Evolutionary conservation across 306 rosid species (phyloP).

Genomic region (Alnus rubra): DNA sequence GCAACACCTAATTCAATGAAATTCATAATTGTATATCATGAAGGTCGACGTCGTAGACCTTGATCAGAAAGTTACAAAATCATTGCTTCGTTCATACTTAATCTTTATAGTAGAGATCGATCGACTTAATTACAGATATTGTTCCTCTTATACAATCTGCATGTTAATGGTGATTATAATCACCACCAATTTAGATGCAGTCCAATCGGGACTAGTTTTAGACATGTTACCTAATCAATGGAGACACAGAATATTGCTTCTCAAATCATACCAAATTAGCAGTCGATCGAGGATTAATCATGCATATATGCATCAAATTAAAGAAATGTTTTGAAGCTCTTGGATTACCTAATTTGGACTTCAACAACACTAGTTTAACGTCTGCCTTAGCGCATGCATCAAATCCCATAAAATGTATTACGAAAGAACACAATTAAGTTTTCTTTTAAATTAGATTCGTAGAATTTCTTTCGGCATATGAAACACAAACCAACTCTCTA

Average conservation of each 20-base stretch:
- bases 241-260: neutral
- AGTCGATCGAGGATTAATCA: neutral
- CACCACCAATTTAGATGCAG: neutral
- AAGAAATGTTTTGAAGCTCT: neutral
- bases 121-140: too few relatives aligned
- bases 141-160: neutral
- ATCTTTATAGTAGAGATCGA: neutral
- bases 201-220: neutral
- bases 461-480: neutral
- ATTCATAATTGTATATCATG: constrained; percentile 11
- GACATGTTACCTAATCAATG: neutral
- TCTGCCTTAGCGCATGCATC: neutral
- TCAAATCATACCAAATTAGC: neutral
- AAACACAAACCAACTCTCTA: neutral
- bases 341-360: neutral
- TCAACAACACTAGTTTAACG: neutral
- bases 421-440: too few relatives aligned
- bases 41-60: neutral
- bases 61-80: neutral
- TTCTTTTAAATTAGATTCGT: too few relatives aligned
- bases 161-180: neutral
- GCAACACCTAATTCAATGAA: neutral
- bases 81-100: constrained; percentile 9
- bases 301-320: neutral
- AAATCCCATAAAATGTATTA: neutral